Evolutionary conservation across 2,329 filamentous ascomycete species (phyloP).

Genomic region (Chaetomium olivaceum): DNA sequence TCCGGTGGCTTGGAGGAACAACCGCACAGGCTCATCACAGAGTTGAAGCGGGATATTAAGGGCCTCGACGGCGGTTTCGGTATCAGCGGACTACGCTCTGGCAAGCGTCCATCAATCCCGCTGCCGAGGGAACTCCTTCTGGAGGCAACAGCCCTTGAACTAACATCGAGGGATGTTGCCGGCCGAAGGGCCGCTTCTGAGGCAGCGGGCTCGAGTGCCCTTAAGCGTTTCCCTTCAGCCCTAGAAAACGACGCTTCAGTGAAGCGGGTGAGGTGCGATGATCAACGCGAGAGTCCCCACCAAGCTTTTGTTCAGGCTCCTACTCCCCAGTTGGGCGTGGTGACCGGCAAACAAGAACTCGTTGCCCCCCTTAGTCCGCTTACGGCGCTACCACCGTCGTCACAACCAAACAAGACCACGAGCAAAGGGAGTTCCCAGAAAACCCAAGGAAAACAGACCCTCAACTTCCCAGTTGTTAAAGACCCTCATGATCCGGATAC

Average conservation of each 20-base stretch:
- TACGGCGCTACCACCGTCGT: conserved; percentile 22
- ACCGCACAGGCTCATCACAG: background rate
- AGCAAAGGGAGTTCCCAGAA: conserved; percentile 38
- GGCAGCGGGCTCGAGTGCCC: background rate
- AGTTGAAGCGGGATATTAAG: conserved; percentile 21
- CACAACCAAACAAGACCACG: conserved; percentile 31
- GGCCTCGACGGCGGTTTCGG: conserved; percentile 43
- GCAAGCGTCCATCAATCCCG: conserved; percentile 41
- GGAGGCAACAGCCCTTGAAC: conserved; percentile 44
- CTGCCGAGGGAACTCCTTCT: conserved; percentile 44
- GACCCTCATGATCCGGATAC: conserved; percentile 68
- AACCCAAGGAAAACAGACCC: conserved; percentile 41
- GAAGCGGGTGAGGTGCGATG: conserved; percentile 12
- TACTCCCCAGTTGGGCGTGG: background rate
- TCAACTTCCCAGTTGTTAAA: conserved; percentile 76
- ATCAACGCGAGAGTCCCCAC: background rate
- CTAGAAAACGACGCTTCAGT: background rate
- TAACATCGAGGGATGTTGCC: conserved; percentile 37
- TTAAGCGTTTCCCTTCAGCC: conserved; percentile 17
- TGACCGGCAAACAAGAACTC: too few species aligned
- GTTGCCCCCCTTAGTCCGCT: background rate
- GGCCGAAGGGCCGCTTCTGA: background rate
- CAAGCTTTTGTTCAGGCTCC: background rate
- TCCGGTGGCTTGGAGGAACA: background rate
- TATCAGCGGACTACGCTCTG: conserved; percentile 45